Base-by-base conservation (phyloP, 2,329 filamentous ascomycete genomes). In the Parastagonospora avenae region DNA sequence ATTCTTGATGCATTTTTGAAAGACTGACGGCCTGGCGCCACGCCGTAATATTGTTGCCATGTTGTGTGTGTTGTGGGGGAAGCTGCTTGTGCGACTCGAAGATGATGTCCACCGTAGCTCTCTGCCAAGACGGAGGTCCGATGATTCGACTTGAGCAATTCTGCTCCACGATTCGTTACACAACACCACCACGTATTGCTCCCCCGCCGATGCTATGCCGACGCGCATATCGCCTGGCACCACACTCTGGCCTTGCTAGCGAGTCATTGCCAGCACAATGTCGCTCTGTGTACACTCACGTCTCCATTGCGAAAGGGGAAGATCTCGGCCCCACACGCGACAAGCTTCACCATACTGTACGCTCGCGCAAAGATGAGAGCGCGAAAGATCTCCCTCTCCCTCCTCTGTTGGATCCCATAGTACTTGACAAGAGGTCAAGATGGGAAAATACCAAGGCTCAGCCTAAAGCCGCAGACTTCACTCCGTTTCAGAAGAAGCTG, bases 401-500 rank as follows among this genome's bases (percentile, higher is more conserved):
- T 8, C 79, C 79, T 0, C 49, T 80, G 6, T 75, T 82, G 68
- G 77, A 82, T 50, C 74, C 77, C 1, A 47, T 71, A 42, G 70
- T 72, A n/a, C 50, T 75, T 2, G 60, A 66, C 12, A 70, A 74
- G 29, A 65, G 71, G 48, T 50, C 67, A 15, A 66, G 63, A 31
- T 70, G 74, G 59, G 72, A 71, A 48, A 67, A 75, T 33, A 75
- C 76, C 11, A 80, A 74, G 44, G 63, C 66, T 11, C 60, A 74
- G 53, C 77, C 71, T 37, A 78, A 78, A 50, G 62, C 68, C 0
- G 72, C 74, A 50, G 59, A 71, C 16, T 70, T 76, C 24, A 74
- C 75, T 2, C 72, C 78, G 2, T 83, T 90, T 52, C 83, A 87
- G 63, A 78, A 76, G 49, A 80, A 83, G 51, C 74, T 91, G 1